phyloP scores from a whole-genome alignment of 2,329 filamentous ascomycete species.

The Bertia moriformis region DNA sequence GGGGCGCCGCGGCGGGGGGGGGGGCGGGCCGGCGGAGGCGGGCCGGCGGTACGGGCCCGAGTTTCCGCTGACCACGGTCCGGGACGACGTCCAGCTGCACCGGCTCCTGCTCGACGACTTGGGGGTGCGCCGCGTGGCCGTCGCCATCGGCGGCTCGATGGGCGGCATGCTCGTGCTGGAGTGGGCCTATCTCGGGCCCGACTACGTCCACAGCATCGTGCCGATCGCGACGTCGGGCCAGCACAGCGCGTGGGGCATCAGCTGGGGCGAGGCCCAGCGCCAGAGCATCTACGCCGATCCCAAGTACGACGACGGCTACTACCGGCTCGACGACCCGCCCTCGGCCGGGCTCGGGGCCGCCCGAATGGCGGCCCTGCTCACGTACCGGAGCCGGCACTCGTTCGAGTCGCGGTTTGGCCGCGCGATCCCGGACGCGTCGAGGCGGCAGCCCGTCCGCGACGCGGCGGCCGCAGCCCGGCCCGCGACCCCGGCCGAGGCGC shows the following conservation, averaged over 20 bases:
- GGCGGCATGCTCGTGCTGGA: constrained; percentile 84
- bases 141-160: constrained; percentile 71
- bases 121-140: constrained; percentile 63
- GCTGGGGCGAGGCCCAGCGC: constrained; percentile 76
- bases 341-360: constrained; percentile 78
- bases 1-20: constrained; percentile 15
- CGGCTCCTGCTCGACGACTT: constrained; percentile 68
- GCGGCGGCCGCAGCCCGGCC: too few species aligned
- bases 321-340: constrained; percentile 74
- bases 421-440: constrained; percentile 76
- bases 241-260: constrained; percentile 81
- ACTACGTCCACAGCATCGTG: constrained; percentile 68
- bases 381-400: constrained; percentile 90
- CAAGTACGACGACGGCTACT: constrained; percentile 96
- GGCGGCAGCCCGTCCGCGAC: constrained; percentile 46
- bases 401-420: constrained; percentile 91
- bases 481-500: constrained; percentile 50
- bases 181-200: constrained; percentile 79
- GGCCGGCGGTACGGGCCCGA: constrained; percentile 68
- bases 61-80: constrained; percentile 86
- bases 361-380: constrained; percentile 90
- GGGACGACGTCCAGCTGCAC: constrained; percentile 84
- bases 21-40: constrained; percentile 3
- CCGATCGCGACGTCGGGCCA: constrained; percentile 74
- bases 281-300: constrained; percentile 96